Evolutionary conservation across 2,329 filamentous ascomycete species (phyloP), one percentile per base, ranked within the genome.

Genomic region (Plenodomus biglobosus): DNA sequence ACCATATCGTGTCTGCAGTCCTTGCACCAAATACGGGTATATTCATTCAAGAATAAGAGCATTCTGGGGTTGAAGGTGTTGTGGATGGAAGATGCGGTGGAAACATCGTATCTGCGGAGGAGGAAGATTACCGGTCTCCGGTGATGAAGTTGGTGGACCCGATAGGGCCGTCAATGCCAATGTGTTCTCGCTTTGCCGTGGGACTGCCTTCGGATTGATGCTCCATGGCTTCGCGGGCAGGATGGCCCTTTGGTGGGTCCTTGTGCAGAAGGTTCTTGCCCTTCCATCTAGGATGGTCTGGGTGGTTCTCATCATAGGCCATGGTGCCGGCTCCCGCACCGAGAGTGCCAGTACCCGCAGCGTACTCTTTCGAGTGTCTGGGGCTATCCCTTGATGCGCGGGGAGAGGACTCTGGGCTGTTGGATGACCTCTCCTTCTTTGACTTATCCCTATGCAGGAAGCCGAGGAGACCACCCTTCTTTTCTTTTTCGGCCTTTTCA

Each of bases 401-500:
- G 10, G 58, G 61, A 8, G 55, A 53, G 5, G 40, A 44, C 17
- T 58, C 57, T 3, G 57, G 58, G 43, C 55, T 50, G 15, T 46
- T 41, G 2, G 46, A 42, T 8, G 37, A 47, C 38, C 48, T 55
- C 16, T 71, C 58, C 40, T 71, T 71, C 50, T 70, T 66, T 48
- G 72, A 65, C 58, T 75, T 75, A 55, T 74, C 67, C n/a, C 70
- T 66, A 50, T 74, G 71, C 22, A 75, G 52, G 55, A 75, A 74
- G 17, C 71, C 66, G 19, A 74, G 56, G 10, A 75, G 53, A 27
- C 61, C 56, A 39, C 72, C 66, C 45, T 73, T 73, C 53, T 74
- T 71, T 51, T 71, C 62, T 56, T 71, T 69, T 38, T 48, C 54
- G 44, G 53, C 47, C 42, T 55, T 50, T 2, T 44, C 48, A 8